Evolutionary conservation across 495 filamentous ascomycete species (phyloP), one percentile per base, ranked within the genome.

Genomic region (Lichina pygmaea): DNA sequence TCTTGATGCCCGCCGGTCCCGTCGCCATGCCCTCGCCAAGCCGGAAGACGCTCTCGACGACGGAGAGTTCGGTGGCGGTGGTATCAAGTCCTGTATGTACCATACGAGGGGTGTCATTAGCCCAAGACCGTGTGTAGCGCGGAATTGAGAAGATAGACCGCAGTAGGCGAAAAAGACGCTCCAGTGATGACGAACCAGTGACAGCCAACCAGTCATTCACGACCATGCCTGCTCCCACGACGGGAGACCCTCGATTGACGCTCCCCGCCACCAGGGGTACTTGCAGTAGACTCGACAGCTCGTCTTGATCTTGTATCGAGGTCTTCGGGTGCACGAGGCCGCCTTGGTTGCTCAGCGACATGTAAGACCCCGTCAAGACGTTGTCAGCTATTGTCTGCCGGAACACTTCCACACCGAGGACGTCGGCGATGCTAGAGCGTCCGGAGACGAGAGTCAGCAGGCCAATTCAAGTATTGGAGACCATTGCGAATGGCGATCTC

Each of bases 171-270:
- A 24, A 24, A 24, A 24, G 24, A 24, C 24, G 24, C 24, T 24
- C 24, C 24, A 24, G 24, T 24, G 24, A 4, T 7, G 40, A 49
- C 55, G 10, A 42, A 58, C 55, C 56, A 3, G 85, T 91, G n/a
- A 97, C 81, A 8, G 89, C 91, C 62, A 95, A 71, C 89, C 89
- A 95, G 65, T 97, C 89, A 57, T 97, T 97, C 46, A 97, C 89
- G 8, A 97, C 89, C 82, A 95, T 93, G 24, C 89, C 89, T 9
- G 89, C 89, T 24, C 89, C 89, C 33, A 97, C 83, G n/a, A 95
- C 85, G 39, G 81, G 72, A 49, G 73, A 80, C 34, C 89, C 91
- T 47, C 89, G 72, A 62, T 97, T 97, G 16, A 97, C 77, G 54
- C 72, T 80, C 33, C 89, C 89, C 0, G 89, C 89, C 3, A 97